Evolutionary conservation across 139 green algal species (phyloP).

Genomic region (Protoeuglena noctilucae): DNA sequence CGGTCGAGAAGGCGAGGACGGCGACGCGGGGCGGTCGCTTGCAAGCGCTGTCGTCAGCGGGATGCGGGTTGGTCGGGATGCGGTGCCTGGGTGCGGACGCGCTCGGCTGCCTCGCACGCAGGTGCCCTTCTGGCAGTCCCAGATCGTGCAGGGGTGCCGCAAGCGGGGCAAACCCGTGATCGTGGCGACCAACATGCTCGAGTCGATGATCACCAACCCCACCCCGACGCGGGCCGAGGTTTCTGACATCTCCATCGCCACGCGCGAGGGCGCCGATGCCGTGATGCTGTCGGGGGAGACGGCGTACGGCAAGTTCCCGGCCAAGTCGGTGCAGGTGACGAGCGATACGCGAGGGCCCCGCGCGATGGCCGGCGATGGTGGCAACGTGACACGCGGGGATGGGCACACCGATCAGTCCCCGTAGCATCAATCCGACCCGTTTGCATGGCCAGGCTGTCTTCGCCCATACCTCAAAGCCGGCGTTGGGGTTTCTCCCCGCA

Average conservation of each 20-base stretch:
- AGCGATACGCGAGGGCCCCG: too few species aligned
- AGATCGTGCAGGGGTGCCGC: conserved; percentile 49
- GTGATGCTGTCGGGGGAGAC: conserved; percentile 58
- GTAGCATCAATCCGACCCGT: too few species aligned
- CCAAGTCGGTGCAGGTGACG: conserved; percentile 37
- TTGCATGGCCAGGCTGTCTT: too few species aligned
- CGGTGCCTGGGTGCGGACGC: not conserved
- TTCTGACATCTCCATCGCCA: conserved; percentile 51
- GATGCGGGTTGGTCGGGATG: too few species aligned
- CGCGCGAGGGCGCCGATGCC: conserved; percentile 45
- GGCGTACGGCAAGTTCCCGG: conserved; percentile 45
- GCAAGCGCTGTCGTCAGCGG: conserved; percentile 4
- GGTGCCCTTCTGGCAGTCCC: conserved; percentile 53
- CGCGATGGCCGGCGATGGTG: too few species aligned
- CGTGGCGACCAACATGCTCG: conserved; percentile 69
- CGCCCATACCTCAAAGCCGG: too few species aligned
- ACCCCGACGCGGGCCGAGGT: conserved; percentile 55
- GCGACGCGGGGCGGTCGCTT: not conserved
- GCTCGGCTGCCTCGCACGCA: conserved; percentile 2
- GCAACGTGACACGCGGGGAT: too few species aligned
- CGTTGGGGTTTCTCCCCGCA: too few species aligned
- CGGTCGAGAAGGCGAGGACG: conserved; percentile 49
- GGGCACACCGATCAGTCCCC: too few species aligned
- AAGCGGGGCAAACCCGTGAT: conserved; percentile 56
- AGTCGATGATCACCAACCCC: conserved; percentile 62